Conservation (phyloP, 1,139 yeast genomes). For the Casaregolazyma suthepensis region DNA sequence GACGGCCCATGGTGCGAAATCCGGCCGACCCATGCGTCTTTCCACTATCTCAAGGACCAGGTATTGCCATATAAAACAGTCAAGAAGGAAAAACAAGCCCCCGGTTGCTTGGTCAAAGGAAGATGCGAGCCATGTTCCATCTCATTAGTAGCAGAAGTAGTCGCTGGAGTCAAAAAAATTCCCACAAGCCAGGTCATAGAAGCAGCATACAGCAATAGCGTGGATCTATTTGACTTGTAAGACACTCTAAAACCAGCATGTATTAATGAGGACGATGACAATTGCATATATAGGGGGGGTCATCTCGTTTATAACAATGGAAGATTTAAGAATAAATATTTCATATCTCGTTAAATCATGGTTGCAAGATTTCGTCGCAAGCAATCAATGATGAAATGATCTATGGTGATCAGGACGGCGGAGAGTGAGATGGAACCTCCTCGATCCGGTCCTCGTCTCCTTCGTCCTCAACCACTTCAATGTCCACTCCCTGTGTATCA, state of each 20-base stretch:
- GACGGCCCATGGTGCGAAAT: conserved; percentile 99
- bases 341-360: conserved; percentile 7
- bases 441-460: neutral
- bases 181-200: conserved; percentile 52
- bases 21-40: conserved; percentile 74
- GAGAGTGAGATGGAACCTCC: neutral
- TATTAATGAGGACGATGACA: neutral
- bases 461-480: conserved; percentile 1
- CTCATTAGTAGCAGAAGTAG: conserved; percentile 72
- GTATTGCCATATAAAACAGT: conserved; percentile 53
- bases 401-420: conserved; percentile 2
- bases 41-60: conserved; percentile 38
- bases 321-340: conserved; percentile 9
- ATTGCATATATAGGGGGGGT: neutral
- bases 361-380: neutral
- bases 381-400: neutral
- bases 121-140: conserved; percentile 90
- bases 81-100: conserved; percentile 53
- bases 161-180: conserved; percentile 52
- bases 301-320: conserved; percentile 1
- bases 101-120: conserved; percentile 58
- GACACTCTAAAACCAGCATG: neutral
- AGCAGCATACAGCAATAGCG: conserved; percentile 58
- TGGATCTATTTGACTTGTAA: conserved; percentile 43
- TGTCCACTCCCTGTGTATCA: neutral